phyloP scores from a whole-genome alignment of 495 filamentous ascomycete genomes.

The Hypomontagnella submonticulosa region DNA sequence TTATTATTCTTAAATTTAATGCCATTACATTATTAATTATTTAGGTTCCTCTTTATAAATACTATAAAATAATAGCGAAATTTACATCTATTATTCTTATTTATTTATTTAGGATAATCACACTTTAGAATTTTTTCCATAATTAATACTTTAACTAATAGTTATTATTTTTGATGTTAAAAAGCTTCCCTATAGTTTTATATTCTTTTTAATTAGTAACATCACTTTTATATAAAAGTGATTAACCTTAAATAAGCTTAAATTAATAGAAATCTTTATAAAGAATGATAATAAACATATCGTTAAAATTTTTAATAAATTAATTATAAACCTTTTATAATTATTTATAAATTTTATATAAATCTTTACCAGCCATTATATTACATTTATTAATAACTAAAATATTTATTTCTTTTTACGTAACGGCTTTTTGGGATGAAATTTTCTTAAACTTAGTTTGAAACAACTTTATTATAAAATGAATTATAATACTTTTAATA shows the following conservation, averaged over 20 bases:
- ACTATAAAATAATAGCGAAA: neutral
- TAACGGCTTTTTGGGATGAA: neutral
- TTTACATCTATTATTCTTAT: conserved; percentile 4
- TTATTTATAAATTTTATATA: conserved; percentile 4
- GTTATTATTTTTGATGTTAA: neutral
- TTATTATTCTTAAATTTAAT: conserved; percentile 1
- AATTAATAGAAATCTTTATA: conserved; percentile 1
- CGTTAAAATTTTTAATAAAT: conserved; percentile 1
- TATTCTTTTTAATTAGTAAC: no score
- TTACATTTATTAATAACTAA: conserved; percentile 8
- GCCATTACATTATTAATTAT: no score
- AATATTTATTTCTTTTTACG: neutral
- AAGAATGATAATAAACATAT: neutral
- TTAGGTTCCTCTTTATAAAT: neutral
- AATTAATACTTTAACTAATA: conserved; percentile 4
- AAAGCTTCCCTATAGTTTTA: no score
- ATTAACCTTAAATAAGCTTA: neutral
- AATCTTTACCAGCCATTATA: conserved; percentile 1
- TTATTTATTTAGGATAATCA: no score
- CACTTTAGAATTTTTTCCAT: neutral
- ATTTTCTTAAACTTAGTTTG: neutral
- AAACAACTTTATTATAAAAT: conserved; percentile 1
- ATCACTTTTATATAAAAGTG: no score
- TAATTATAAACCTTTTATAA: neutral
- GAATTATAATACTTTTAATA: neutral